These are phyloP conservation scores for Excoecaria agallocha DNA, from an alignment of 345 rosid genomes.

Conservation along the genomic window DNA sequence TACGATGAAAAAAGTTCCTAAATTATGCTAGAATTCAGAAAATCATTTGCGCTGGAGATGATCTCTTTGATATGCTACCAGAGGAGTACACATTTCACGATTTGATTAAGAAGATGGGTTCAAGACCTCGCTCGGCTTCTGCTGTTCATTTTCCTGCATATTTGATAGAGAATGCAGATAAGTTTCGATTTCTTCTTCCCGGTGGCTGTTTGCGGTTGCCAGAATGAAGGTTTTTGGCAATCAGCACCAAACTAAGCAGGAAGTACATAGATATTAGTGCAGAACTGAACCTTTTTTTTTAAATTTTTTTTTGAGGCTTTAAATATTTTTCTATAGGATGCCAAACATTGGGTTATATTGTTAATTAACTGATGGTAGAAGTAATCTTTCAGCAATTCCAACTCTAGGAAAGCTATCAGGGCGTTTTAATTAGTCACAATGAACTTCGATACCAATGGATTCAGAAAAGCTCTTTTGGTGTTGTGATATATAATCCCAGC, in stretches of 20 bases:
- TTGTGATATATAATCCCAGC: no score
- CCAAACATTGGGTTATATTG: no score
- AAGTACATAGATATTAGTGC: not conserved
- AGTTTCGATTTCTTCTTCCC: slow-evolving; percentile 79
- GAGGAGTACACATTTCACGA: slow-evolving; percentile 77
- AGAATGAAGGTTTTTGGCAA: not conserved
- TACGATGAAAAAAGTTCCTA: slow-evolving; percentile 44
- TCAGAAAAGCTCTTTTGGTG: no score
- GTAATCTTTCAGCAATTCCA: no score
- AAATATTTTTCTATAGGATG: no score
- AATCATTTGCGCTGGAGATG: slow-evolving; percentile 63
- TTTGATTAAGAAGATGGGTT: slow-evolving; percentile 80
- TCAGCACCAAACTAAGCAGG: not conserved
- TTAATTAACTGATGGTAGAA: no score
- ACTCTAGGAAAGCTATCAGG: no score
- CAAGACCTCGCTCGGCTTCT: slow-evolving; percentile 70
- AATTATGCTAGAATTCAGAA: slow-evolving; percentile 58
- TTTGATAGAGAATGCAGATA: slow-evolving; percentile 74
- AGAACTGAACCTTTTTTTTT: not conserved
- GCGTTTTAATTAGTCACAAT: no score
- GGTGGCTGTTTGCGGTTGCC: slow-evolving; percentile 65
- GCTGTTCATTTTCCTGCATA: slow-evolving; percentile 88
- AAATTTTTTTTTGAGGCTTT: no score
- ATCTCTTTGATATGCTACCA: slow-evolving; percentile 85
- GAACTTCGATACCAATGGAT: no score